Percentiles rank a stretch among this genome's conserved stretches.
These are phyloP conservation scores for Rubus idaeus DNA, from an alignment of 306 rosid genomes.

Conservation along the genomic window DNA sequence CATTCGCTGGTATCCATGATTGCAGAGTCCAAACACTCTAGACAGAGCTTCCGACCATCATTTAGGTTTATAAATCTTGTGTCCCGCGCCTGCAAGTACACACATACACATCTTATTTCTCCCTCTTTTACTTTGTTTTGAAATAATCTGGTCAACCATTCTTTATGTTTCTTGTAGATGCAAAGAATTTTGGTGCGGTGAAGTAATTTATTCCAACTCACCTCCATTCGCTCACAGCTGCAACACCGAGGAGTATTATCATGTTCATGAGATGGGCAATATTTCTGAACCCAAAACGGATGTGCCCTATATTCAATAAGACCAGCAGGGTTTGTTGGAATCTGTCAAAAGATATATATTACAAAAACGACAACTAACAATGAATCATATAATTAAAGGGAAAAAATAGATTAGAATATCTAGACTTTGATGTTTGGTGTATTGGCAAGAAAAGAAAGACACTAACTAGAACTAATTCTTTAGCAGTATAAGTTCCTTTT, in stretches of 20 bases:
- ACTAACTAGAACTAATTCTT: not conserved
- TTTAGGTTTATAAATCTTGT: slow-evolving; percentile 62
- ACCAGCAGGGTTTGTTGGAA: slow-evolving; percentile 99
- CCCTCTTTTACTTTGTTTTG: slow-evolving; percentile 4
- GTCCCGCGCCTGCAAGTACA: slow-evolving; percentile 62
- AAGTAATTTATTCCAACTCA: slow-evolving; percentile 31
- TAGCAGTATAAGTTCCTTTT: no score
- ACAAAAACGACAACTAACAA: slow-evolving; percentile 47
- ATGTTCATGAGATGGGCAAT: slow-evolving; percentile 94
- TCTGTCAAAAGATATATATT: slow-evolving; percentile 77
- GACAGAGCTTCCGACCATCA: slow-evolving; percentile 95
- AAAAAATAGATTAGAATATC: not conserved
- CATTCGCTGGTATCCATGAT: slow-evolving; percentile 86
- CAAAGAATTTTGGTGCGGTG: not conserved
- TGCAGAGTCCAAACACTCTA: slow-evolving; percentile 90
- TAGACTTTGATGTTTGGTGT: not conserved
- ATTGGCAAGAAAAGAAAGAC: not conserved
- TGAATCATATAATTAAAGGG: slow-evolving; percentile 32
- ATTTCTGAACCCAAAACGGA: slow-evolving; percentile 97
- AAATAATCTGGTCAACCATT: not conserved
- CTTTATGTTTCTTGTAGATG: slow-evolving; percentile 1
- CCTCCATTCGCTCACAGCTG: slow-evolving; percentile 99
- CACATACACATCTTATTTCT: slow-evolving; percentile 17
- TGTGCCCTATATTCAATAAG: slow-evolving; percentile 99
- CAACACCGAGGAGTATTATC: slow-evolving; percentile 94